These are phyloP conservation scores for Euphrasia arctica DNA, from an alignment of 305 asterid species.

Conservation along the genomic window DNA sequence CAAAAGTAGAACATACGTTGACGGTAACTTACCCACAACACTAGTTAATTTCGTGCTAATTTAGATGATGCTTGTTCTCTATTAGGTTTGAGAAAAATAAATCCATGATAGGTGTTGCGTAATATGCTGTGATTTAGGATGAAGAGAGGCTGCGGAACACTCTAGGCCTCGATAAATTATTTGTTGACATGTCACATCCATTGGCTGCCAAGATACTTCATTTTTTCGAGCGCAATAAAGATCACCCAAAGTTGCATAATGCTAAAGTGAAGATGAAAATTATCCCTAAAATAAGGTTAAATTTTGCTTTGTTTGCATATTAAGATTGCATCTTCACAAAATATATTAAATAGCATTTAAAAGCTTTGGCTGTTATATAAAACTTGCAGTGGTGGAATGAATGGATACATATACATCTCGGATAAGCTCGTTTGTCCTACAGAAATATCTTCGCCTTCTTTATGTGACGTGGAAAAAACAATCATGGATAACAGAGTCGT, in stretches of 20 bases:
- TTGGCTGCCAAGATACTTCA: conserved; percentile 40
- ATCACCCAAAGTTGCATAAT: conserved; percentile 40
- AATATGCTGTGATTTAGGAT: conserved; percentile 37
- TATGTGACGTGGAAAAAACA: conserved; percentile 31
- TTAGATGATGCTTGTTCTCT: conserved; percentile 10
- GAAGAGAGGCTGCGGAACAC: conserved; percentile 50
- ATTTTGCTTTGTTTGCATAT: conserved; percentile 1
- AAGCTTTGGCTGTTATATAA: conserved; percentile 13
- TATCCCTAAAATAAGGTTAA: conserved; percentile 46
- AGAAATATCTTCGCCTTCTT: conserved; percentile 42
- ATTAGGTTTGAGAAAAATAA: conserved; percentile 5
- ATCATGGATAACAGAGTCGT: conserved; percentile 41
- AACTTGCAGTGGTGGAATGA: conserved; percentile 53
- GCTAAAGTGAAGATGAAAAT: conserved; percentile 46
- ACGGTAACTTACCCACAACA: conserved; percentile 34
- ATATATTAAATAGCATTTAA: too few relatives aligned
- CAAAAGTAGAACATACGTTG: conserved; percentile 49
- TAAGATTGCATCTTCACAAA: too few relatives aligned
- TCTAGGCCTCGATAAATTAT: conserved; percentile 46
- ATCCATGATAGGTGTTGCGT: conserved; percentile 11
- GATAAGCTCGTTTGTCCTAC: conserved; percentile 40
- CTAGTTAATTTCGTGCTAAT: neutral
- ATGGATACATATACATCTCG: conserved; percentile 46
- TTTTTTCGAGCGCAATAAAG: conserved; percentile 38
- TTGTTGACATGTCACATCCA: conserved; percentile 42